A percentile compares a stretch with the other conserved stretches of the same genome.
Conservation (phyloP, 78 protist genomes). For the Reticulomyxa filosa region DNA sequence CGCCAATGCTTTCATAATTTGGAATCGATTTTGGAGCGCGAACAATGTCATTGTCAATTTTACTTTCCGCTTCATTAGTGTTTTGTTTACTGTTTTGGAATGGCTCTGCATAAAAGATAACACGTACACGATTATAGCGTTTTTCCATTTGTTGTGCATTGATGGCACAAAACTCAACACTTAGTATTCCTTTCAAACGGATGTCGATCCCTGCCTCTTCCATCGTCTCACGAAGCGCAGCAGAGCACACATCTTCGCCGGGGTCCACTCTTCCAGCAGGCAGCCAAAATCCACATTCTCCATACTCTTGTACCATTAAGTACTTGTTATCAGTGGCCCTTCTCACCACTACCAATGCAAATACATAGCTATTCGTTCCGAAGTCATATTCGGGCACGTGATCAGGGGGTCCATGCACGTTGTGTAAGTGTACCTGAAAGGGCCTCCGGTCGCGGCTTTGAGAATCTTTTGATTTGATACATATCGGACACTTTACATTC, state of each 20-base stretch:
- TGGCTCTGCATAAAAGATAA: background rate
- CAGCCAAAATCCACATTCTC: background rate
- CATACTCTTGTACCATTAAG: background rate
- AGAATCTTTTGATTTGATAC: background rate
- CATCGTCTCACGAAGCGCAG: background rate
- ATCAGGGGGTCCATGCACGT: background rate
- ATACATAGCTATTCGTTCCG: background rate
- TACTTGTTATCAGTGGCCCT: background rate
- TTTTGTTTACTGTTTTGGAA: background rate
- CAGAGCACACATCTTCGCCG: background rate
- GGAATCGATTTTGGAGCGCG: background rate
- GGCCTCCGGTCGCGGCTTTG: background rate
- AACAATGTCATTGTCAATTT: background rate
- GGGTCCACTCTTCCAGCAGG: background rate
- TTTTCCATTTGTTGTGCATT: no score
- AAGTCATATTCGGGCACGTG: background rate
- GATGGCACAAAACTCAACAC: background rate
- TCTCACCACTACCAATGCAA: background rate
- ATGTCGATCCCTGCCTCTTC: background rate
- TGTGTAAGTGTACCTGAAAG: background rate
- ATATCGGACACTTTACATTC: background rate
- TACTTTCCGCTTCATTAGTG: background rate
- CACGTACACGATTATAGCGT: background rate
- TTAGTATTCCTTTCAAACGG: background rate
- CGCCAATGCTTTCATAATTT: background rate